Evolutionary conservation across 2,329 filamentous ascomycete species (phyloP), one percentile per base, ranked within the genome.

Genomic region (Aspergillus neoniger): DNA sequence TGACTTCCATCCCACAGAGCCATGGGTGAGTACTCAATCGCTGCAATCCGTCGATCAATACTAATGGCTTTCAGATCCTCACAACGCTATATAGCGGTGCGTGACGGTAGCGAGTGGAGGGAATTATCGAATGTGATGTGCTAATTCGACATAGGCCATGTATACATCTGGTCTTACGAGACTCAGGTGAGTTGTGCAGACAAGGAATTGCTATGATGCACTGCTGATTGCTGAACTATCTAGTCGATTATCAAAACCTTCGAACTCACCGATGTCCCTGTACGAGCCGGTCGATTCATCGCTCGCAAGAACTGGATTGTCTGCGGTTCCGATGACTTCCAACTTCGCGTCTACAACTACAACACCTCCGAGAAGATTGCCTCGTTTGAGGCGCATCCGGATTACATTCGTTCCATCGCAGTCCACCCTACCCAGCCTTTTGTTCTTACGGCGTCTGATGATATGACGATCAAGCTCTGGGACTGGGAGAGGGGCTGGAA

Each of bases 401-500:
- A 99, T 79, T 99, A 99, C 75, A 98, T 99, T 75, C 91, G 95
- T 71, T 93, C 95, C 54, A 97, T 99, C 69, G 92, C 89, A 65
- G 91, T 99, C 39, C 95, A 99, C 77, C 95, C 95, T 6, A 92
- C 92, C 48, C 92, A 96, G 74, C 93, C 95, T 1, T 98, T 97
- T 72, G 91, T 98, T 56, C 84, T 99, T 62, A 99, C 95, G 57
- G 95, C 95, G 65, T 95, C 91, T 65, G 93, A 97, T 89, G 93
- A 97, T 76, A 96, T 96, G 92, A 96, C 92, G 59, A 96, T 97
- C 75, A 96, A 95, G 84, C 84, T 97, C 54, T 99, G 95, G 93
- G 93, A 99, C 76, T 99, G 95, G 95, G 95, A 99, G 71, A 96
- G 95, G 78, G 88, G 88, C 69, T 99, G 95, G 95, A 96, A 97